Evolutionary conservation across 352 stramenopile genomes (phyloP), one percentile per base, ranked within the genome.

Genomic region (Globisporangium spiculum): DNA sequence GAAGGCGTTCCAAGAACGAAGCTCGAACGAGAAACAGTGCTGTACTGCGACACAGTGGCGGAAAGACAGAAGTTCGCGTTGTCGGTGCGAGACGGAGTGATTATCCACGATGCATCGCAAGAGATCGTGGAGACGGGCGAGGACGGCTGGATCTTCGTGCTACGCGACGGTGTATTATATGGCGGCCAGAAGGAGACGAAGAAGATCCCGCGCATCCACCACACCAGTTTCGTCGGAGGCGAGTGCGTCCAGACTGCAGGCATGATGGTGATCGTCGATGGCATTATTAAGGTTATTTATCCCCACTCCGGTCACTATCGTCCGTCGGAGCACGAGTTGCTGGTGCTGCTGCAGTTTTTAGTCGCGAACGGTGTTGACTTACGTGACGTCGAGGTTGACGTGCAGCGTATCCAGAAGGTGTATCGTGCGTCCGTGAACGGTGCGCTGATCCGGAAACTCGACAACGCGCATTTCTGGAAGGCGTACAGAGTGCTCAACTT

Each of bases 241-340:
- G 98, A 98, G 69, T 98, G 94, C 67, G 96, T 99, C 36, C 91
- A 98, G 73, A 97, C 96, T 9, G 97, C 97, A 34, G 97, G 97
- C 20, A 98, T 99, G 80, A 96, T 99, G 75, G 97, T 98, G 57
- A 89, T 98, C 69, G 80, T 82, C 22, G 63, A 97, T 59, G 97
- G 97, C 26, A 80, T 90, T 61, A 91, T 99, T 74, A 89, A 90
- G 63, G 88, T 86, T 79, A 91, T 99, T 70, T 99, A 98, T 84
- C 96, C 97, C n/a, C 97, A 99, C 81, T 98, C 93, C 24, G 97
- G 97, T 68, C 97, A 99, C 75, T 99, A 99, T 71, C 88, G 97
- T 44, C 97, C 97, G 41, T 94, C 90, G 24, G 96, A 99, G 75
- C 90, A 96, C 63, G 93, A 99, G 73, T 83, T 99, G 65, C 85